Percentiles rank a stretch among this genome's conserved stretches.
Conservation (phyloP, 2,329 filamentous ascomycete genomes). For the Trichoderma atroviride region DNA sequence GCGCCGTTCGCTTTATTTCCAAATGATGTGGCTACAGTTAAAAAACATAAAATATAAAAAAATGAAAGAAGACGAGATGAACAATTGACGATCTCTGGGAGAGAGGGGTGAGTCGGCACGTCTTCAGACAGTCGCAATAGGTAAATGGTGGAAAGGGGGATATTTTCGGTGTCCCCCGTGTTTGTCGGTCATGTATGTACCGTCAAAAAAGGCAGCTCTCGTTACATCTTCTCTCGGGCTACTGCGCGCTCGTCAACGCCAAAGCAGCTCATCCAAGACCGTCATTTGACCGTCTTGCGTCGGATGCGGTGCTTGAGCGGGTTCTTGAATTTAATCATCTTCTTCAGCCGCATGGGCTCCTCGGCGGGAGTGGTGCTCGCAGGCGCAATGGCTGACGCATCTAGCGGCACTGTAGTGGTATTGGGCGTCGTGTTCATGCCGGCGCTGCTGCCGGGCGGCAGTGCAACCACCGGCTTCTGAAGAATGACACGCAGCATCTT, state of each 20-base stretch:
- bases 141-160: neutral
- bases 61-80: neutral
- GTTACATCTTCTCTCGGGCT: neutral
- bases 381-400: neutral
- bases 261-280: neutral
- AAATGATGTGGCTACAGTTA: constrained; percentile 1
- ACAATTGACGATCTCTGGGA: neutral
- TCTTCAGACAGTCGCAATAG: neutral
- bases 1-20: constrained; percentile 24
- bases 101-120: neutral
- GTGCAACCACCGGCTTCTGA: constrained; percentile 12
- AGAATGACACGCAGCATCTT: constrained; percentile 27
- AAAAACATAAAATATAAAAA: neutral
- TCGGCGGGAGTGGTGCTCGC: neutral
- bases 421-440: constrained; percentile 14
- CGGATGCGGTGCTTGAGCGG: constrained; percentile 26
- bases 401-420: neutral
- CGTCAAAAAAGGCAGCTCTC: neutral
- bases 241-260: neutral
- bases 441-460: neutral
- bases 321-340: constrained; percentile 24
- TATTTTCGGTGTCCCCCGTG: neutral
- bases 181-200: neutral
- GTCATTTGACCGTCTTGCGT: constrained; percentile 27
- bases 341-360: constrained; percentile 6